Base-by-base conservation (phyloP, 2,329 filamentous ascomycete genomes). In the Aspergillus piperis region DNA sequence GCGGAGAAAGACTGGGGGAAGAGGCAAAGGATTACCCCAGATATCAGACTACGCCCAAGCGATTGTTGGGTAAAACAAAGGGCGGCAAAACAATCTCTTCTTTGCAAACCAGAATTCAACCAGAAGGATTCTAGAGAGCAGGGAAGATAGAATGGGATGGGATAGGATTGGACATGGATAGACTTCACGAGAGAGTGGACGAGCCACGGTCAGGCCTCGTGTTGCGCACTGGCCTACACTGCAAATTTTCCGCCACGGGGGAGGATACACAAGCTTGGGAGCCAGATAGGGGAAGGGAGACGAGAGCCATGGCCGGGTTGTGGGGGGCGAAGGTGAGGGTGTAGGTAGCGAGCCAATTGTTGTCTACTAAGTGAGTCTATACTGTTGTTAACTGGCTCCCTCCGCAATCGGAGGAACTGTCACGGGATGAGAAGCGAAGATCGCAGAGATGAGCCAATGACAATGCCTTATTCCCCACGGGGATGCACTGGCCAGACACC, bases 171-270 rank as follows among this genome's bases (percentile, higher is more conserved):
- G 27, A 3, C 3, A 3, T 30, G 36, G 23, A 48, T 27, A 27
- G 23, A 48, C 23, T 25, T 21, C 42, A 25, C 17, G 19, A 13
- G 15, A 19, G 15, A 7, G 5, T 5, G 10, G 21, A 30, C 25
- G 44, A 49, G 44, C 44, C 47, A 50, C 17, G 47, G 47, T 17
- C 25, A 36, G 47, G n/a, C 15, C 25, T 50, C 47, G 47, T 50
- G 27, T 50, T 15, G 44, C 21, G 47, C 47, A 50, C 25, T 32
- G 47, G 32, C 47, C 47, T 50, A 15, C 25, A 8, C 8, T 11
- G 23, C 2, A 44, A 47, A 73, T 81, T 66, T 68, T 87, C 87
- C 89, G 92, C 21, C 41, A 19, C 17, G 17, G 17, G 41, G 41
- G 32, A 15, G 10, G 32, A 36, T 11, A 36, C 11, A 36, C 4